These are phyloP conservation scores for Royoungia palumana DNA, from an alignment of 768 basidiomycete genomes.

Conservation along the genomic window DNA sequence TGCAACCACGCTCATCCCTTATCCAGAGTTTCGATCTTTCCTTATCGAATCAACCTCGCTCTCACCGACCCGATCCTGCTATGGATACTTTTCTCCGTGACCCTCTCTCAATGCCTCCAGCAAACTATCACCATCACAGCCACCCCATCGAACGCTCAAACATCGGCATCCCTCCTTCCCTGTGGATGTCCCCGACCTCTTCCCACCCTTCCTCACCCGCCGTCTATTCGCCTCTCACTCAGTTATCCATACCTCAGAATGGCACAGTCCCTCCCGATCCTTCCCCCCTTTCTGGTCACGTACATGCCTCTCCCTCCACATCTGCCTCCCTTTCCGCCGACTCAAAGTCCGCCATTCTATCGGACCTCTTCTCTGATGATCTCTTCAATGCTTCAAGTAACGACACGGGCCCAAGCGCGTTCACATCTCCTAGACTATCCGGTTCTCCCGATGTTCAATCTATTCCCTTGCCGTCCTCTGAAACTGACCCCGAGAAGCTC, in stretches of 20 bases:
- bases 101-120: slow-evolving; percentile 18
- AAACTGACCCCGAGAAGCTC: slow-evolving; percentile 59
- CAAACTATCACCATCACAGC: slow-evolving; percentile 25
- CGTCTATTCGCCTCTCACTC: slow-evolving; percentile 37
- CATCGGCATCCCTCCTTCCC: slow-evolving; percentile 62
- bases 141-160: slow-evolving; percentile 48
- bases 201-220: slow-evolving; percentile 44
- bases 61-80: slow-evolving; percentile 10
- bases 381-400: slow-evolving; percentile 42
- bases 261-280: slow-evolving; percentile 30
- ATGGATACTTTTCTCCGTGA: slow-evolving; percentile 14
- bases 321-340: slow-evolving; percentile 45
- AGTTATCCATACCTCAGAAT: slow-evolving; percentile 35
- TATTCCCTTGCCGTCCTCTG: slow-evolving; percentile 37
- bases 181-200: slow-evolving; percentile 80
- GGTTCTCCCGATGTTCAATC: slow-evolving; percentile 66
- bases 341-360: slow-evolving; percentile 60
- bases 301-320: slow-evolving; percentile 40
- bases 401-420: slow-evolving; percentile 45
- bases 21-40: slow-evolving; percentile 19
- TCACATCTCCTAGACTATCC: slow-evolving; percentile 61
- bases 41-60: slow-evolving; percentile 12
- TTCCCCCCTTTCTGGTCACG: slow-evolving; percentile 35
- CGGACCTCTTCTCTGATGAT: slow-evolving; percentile 69
- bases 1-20: slow-evolving; percentile 2